Percentiles rank a stretch among this genome's conserved stretches.
Evolutionary conservation across 73 alveolate species (phyloP).

Genomic region (Blepharisma stoltei): DNA sequence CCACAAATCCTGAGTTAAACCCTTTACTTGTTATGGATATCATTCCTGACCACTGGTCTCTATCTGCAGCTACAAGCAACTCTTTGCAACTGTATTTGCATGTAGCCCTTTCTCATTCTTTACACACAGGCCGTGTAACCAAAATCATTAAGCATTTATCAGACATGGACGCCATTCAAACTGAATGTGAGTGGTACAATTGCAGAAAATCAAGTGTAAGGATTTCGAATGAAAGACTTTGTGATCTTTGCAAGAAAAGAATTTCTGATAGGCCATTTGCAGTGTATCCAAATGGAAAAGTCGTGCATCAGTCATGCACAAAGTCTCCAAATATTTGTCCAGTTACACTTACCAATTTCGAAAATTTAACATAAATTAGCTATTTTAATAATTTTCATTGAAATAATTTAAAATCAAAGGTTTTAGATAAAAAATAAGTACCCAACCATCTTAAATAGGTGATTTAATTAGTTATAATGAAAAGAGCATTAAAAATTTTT

Average conservation of each 20-base stretch:
- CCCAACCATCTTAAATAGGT: too few species aligned
- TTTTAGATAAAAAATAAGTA: too few species aligned
- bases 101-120: slow-evolving; percentile 29
- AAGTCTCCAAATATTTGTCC: slow-evolving; percentile 23
- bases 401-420: too few species aligned
- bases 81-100: slow-evolving; percentile 1
- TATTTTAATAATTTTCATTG: too few species aligned
- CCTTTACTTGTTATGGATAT: slow-evolving; percentile 16
- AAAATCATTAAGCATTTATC: background rate
- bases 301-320: slow-evolving; percentile 28
- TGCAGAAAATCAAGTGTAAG: slow-evolving; percentile 8
- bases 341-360: slow-evolving; percentile 13
- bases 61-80: slow-evolving; percentile 12
- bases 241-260: slow-evolving; percentile 23
- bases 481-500: slow-evolving; percentile 28
- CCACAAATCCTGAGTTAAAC: slow-evolving; percentile 29
- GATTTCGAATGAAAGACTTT: slow-evolving; percentile 18
- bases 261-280: slow-evolving; percentile 29
- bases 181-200: slow-evolving; percentile 23
- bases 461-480: background rate
- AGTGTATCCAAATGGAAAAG: slow-evolving; percentile 28
- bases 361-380: background rate
- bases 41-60: slow-evolving; percentile 26
- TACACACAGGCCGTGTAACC: background rate
- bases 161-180: slow-evolving; percentile 30